Percentiles rank a stretch among this genome's conserved stretches.
Evolutionary conservation across 2,329 filamentous ascomycete species (phyloP).

Genomic region (Exophiala sideris): DNA sequence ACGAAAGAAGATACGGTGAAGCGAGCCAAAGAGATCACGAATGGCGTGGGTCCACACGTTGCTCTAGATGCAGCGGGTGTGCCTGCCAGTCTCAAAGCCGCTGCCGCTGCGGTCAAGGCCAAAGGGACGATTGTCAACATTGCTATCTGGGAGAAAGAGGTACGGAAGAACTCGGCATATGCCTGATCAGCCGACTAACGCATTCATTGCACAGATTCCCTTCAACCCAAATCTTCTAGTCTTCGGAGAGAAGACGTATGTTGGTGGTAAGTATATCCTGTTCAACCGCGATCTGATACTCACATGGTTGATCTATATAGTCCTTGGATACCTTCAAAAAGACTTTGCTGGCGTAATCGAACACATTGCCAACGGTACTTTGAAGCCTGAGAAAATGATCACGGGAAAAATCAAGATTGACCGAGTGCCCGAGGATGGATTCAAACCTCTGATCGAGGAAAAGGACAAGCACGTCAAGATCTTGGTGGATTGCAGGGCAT

Average conservation of each 20-base stretch:
- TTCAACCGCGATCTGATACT: background rate
- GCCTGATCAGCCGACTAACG: background rate
- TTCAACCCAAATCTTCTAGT: constrained; percentile 55
- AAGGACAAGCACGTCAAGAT: constrained; percentile 64
- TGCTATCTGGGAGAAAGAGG: constrained; percentile 60
- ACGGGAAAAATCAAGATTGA: constrained; percentile 57
- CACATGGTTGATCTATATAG: constrained; percentile 8
- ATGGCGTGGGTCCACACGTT: constrained; percentile 51
- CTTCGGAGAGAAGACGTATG: constrained; percentile 52
- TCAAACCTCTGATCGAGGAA: constrained; percentile 55
- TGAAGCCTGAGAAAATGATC: constrained; percentile 59
- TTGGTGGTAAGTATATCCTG: constrained; percentile 36
- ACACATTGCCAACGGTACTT: constrained; percentile 44
- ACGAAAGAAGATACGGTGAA: constrained; percentile 45
- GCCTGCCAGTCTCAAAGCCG: constrained; percentile 46
- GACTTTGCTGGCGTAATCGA: constrained; percentile 59
- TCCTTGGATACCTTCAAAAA: constrained; percentile 47
- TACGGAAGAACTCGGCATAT: background rate
- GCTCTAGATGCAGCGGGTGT: constrained; percentile 63
- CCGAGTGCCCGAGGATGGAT: constrained; percentile 56
- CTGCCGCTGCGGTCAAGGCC: constrained; percentile 49
- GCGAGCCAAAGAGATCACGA: constrained; percentile 46
- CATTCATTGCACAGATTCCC: constrained; percentile 36
- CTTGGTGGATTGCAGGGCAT: constrained; percentile 41
- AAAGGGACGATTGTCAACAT: constrained; percentile 61